Percentiles rank a stretch among this genome's conserved stretches.
Conservation (phyloP, 768 basidiomycete species). For the Xerocomellus amylosporus region DNA sequence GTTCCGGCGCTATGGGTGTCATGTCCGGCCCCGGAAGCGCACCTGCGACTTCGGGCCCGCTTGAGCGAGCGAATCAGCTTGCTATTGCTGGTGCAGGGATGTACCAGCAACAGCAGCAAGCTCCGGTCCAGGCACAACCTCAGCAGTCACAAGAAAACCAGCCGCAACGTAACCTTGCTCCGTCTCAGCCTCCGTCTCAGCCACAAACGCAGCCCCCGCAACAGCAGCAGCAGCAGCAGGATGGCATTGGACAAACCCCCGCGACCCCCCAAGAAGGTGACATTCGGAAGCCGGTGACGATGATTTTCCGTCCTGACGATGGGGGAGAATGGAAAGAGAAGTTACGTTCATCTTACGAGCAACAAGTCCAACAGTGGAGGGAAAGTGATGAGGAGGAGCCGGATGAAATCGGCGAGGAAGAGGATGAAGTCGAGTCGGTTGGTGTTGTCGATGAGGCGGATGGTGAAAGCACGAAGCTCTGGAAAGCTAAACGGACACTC, state of each 20-base stretch:
- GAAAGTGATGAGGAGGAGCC: constrained; percentile 59
- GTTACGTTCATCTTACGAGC: constrained; percentile 61
- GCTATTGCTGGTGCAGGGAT: constrained; percentile 33
- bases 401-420: constrained; percentile 67
- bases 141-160: constrained; percentile 34
- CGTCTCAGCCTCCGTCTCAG: constrained; percentile 36
- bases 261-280: constrained; percentile 17
- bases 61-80: constrained; percentile 53
- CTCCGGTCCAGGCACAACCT: constrained; percentile 24
- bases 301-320: constrained; percentile 86
- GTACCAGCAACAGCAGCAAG: constrained; percentile 39
- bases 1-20: constrained; percentile 36
- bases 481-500: constrained; percentile 84
- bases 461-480: constrained; percentile 67
- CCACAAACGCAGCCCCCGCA: constrained; percentile 16
- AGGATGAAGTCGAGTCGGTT: constrained; percentile 55
- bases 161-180: constrained; percentile 16
- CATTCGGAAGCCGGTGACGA: constrained; percentile 42
- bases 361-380: constrained; percentile 33
- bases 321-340: constrained; percentile 85
- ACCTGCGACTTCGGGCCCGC: constrained; percentile 44
- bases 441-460: constrained; percentile 61
- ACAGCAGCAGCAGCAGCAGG: constrained; percentile 20
- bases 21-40: constrained; percentile 52
- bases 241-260: constrained; percentile 12